Evolutionary conservation across 306 rosid genomes (phyloP).

Genomic region (Oxytropis ochrocephala): DNA sequence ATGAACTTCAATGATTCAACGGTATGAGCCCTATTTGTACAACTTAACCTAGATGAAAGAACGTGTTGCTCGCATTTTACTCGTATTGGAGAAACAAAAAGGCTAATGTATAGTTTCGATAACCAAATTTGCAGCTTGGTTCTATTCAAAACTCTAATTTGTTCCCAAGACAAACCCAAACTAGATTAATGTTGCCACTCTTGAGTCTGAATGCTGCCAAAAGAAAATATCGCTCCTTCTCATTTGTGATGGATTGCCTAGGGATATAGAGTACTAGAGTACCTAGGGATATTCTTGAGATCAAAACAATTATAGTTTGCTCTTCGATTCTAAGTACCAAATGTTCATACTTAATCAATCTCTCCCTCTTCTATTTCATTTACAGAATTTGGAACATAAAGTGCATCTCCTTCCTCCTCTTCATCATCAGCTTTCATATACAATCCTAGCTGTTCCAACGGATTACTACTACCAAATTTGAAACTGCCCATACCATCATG

Average conservation of each 20-base stretch:
- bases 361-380: slow-evolving; percentile 82
- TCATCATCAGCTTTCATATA: slow-evolving; percentile 68
- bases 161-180: not conserved
- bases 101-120: not conserved
- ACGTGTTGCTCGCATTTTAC: not conserved
- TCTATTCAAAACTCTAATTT: not conserved
- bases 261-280: not conserved
- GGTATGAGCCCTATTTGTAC: not conserved
- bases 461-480: slow-evolving; percentile 51
- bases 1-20: not conserved
- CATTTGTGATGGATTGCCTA: not conserved
- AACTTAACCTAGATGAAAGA: not conserved
- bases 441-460: slow-evolving; percentile 74
- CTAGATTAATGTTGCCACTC: not conserved
- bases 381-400: slow-evolving; percentile 29
- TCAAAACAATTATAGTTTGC: slow-evolving; percentile 13
- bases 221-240: not conserved
- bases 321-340: slow-evolving; percentile 14
- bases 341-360: slow-evolving; percentile 37
- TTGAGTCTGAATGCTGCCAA: not conserved
- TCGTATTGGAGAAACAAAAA: not conserved
- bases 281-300: not conserved
- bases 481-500: slow-evolving; percentile 58
- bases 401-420: slow-evolving; percentile 58
- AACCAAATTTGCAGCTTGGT: not conserved